phyloP scores from a whole-genome alignment of 2,329 filamentous ascomycete species.

The Cladophialophora bantiana region DNA sequence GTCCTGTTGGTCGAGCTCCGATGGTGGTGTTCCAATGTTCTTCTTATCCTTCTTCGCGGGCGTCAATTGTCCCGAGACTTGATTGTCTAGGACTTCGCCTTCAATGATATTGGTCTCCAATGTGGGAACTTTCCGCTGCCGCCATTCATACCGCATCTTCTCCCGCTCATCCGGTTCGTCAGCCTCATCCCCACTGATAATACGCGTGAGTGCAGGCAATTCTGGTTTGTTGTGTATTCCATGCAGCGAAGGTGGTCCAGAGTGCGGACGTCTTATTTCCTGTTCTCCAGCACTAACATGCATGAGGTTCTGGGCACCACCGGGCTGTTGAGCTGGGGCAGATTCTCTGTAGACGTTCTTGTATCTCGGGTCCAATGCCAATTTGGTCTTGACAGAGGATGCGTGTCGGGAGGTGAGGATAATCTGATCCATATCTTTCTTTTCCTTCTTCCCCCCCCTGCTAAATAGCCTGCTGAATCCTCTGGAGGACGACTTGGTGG shows the following conservation, averaged over 20 bases:
- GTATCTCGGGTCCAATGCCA: conserved; percentile 24
- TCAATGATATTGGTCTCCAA: conserved; percentile 30
- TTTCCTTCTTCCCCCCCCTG: conserved; percentile 28
- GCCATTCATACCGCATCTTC: conserved; percentile 33
- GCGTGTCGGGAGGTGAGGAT: conserved; percentile 26
- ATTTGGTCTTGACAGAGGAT: conserved; percentile 27
- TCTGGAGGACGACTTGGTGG: conserved; percentile 11
- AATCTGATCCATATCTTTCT: conserved; percentile 24
- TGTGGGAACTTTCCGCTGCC: conserved; percentile 22
- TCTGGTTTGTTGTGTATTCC: conserved; percentile 20
- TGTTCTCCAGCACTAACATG: conserved; percentile 31
- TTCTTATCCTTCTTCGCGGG: conserved; percentile 3
- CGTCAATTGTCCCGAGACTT: conserved; percentile 22
- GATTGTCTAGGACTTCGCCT: conserved; percentile 17
- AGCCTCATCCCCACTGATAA: conserved; percentile 37
- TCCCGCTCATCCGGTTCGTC: conserved; percentile 38
- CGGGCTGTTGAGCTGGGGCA: not conserved
- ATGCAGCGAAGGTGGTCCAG: conserved; percentile 34
- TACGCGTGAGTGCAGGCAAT: conserved; percentile 32
- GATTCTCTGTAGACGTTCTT: conserved; percentile 15
- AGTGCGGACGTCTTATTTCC: conserved; percentile 37
- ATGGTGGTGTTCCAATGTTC: conserved; percentile 7
- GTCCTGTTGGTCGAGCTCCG: conserved; percentile 18
- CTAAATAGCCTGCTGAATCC: conserved; percentile 25
- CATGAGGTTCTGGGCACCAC: conserved; percentile 19